These are phyloP conservation scores for Murraya paniculata DNA, from an alignment of 345 rosid genomes.

Conservation along the genomic window DNA sequence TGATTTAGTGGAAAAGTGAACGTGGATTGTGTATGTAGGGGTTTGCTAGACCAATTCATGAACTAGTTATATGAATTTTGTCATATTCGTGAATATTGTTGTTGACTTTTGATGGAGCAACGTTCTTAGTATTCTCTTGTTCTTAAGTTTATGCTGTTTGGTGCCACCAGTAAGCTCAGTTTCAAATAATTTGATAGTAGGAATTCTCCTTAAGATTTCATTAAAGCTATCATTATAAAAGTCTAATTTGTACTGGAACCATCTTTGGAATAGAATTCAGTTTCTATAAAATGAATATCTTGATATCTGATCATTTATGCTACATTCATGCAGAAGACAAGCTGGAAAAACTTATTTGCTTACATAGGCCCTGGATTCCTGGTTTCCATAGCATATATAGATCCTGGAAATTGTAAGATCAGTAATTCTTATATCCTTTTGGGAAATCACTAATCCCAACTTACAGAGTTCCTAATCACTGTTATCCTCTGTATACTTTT, in stretches of 20 bases:
- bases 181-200: neutral
- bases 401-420: slow-evolving; percentile 92
- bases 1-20: neutral
- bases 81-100: neutral
- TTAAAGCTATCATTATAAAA: neutral
- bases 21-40: neutral
- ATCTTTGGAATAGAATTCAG: neutral
- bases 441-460: neutral
- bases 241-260: neutral
- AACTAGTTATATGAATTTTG: neutral
- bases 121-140: neutral
- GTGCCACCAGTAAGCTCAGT: neutral
- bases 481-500: slow-evolving; percentile 19
- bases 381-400: slow-evolving; percentile 92
- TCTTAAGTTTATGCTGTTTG: neutral
- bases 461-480: neutral
- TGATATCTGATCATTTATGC: neutral
- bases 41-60: neutral
- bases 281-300: neutral
- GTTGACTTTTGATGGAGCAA: neutral
- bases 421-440: neutral
- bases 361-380: slow-evolving; percentile 97
- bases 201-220: neutral
- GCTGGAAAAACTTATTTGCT: slow-evolving; percentile 91
- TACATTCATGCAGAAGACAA: slow-evolving; percentile 55